Evolutionary conservation across 2,329 filamentous ascomycete species (phyloP), one percentile per base, ranked within the genome.

Genomic region (Fusarium sp.): DNA sequence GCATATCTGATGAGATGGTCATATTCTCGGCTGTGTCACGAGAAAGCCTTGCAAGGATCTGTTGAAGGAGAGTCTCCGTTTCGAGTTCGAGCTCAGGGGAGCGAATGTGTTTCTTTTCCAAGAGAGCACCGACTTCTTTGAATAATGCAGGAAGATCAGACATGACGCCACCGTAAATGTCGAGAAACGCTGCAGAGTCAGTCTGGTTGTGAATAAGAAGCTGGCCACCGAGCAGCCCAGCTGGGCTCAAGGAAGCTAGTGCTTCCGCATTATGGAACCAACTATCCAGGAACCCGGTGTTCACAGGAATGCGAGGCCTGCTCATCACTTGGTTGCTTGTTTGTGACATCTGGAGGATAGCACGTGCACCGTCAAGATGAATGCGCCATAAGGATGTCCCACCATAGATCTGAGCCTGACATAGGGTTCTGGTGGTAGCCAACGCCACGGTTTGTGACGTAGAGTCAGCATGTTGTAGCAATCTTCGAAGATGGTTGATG

Each of bases 261-360:
- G 31, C 71, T 26, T 73, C 71, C 7, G 66, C 71, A 26, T 73
- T 73, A 31, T 73, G 66, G 22, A 70, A 73, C 71, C 71, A 73
- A 14, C 71, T 73, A 2, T 63, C 55, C 0, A 73, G n/a, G 7
- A 73, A 73, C 11, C 39, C 36, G 2, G 56, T 45, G 14, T 30
- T 61, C 4, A 38, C 42, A 12, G 47, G 45, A 2, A 18, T 5
- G 4, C 12, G 36, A 1, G 59, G 8, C 7, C 26, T n/a, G 10
- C n/a, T 9, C 7, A 5, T 33, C 2, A 28, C 4, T 1, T 48
- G 31, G 0, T 47, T n/a, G 9, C 16, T 35, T 33, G 4, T 28
- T 1, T 61, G 50, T 14, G 55, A 12, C 0, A 59, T 28, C 15
- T 73, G 39, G 0, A 73, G 38, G 22, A 73, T 73, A 6, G 70